These are phyloP conservation scores for Golubevia sp. DNA, from an alignment of 1,284 basidiomycete genomes.

Conservation along the genomic window DNA sequence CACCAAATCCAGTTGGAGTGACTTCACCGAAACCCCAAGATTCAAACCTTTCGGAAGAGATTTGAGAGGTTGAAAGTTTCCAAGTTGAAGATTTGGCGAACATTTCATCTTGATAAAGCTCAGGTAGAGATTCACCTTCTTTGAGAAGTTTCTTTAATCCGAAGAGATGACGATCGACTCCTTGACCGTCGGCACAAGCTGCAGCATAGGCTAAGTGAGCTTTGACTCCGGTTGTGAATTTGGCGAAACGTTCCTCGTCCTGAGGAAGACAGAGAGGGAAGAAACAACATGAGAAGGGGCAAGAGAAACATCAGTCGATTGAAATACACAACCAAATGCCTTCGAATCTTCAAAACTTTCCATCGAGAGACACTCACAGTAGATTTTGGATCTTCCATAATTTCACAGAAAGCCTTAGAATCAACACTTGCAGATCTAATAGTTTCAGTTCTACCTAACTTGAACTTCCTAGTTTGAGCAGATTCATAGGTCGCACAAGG, in stretches of 20 bases:
- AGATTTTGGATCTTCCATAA: slow-evolving; percentile 73
- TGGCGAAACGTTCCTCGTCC: slow-evolving; percentile 71
- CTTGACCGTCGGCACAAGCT: slow-evolving; percentile 91
- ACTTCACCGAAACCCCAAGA: slow-evolving; percentile 97
- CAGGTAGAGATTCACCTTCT: slow-evolving; percentile 76
- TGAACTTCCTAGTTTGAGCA: slow-evolving; percentile 90
- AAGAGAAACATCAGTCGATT: slow-evolving; percentile 1
- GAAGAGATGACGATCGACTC: slow-evolving; percentile 93
- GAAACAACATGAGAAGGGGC: slow-evolving; percentile 15
- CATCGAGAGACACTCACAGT: too few relatives aligned
- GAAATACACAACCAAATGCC: neutral
- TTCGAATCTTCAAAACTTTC: neutral
- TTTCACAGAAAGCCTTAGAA: slow-evolving; percentile 79
- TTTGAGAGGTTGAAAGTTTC: slow-evolving; percentile 89
- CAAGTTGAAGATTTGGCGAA: slow-evolving; percentile 78
- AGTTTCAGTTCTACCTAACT: slow-evolving; percentile 89
- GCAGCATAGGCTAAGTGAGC: slow-evolving; percentile 85
- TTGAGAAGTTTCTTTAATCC: slow-evolving; percentile 77
- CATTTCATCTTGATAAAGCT: slow-evolving; percentile 77
- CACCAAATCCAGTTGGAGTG: slow-evolving; percentile 85
- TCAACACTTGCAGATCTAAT: slow-evolving; percentile 84
- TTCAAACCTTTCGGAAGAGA: slow-evolving; percentile 81
- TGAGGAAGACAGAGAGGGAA: slow-evolving; percentile 45
- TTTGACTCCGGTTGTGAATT: slow-evolving; percentile 78
- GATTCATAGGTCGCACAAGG: slow-evolving; percentile 86